phyloP scores from a whole-genome alignment of 2,329 filamentous ascomycete species.

The Juglanconis sp. region DNA sequence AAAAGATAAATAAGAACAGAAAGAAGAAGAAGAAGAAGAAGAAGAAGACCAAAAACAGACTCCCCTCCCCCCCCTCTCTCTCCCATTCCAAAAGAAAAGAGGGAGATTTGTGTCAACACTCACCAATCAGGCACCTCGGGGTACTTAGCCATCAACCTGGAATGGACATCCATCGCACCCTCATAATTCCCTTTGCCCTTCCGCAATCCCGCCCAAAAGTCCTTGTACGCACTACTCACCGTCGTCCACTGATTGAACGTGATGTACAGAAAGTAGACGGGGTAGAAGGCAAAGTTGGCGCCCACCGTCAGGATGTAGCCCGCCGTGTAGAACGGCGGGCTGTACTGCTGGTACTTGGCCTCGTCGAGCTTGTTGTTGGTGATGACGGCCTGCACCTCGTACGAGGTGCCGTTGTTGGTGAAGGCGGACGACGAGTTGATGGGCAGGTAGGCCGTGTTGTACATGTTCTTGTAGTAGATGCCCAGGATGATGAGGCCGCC shows the following conservation, averaged over 20 bases:
- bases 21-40: too few relatives aligned
- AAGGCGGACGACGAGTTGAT: constrained; percentile 46
- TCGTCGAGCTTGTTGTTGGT: constrained; percentile 36
- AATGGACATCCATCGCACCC: constrained; percentile 39
- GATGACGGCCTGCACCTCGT: constrained; percentile 37
- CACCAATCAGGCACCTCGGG: constrained; percentile 41
- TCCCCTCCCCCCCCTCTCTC: too few relatives aligned
- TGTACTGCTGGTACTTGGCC: constrained; percentile 39
- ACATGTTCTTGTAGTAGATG: constrained; percentile 42
- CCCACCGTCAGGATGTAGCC: constrained; percentile 39
- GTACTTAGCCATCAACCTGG: constrained; percentile 37
- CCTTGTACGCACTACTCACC: constrained; percentile 34
- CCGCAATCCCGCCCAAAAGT: constrained; percentile 37
- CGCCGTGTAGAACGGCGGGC: constrained; percentile 42
- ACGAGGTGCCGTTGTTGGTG: constrained; percentile 39
- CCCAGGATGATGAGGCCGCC: constrained; percentile 37
- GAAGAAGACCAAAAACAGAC: too few relatives aligned
- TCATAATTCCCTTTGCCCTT: constrained; percentile 39
- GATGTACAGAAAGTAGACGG: constrained; percentile 41
- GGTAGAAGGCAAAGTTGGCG: constrained; percentile 42
- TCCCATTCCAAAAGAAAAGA: too few relatives aligned
- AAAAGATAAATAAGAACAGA: too few relatives aligned
- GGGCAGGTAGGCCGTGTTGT: constrained; percentile 42
- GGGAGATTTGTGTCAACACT: background rate
- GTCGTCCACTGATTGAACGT: constrained; percentile 40